Evolutionary conservation across 345 rosid genomes (phyloP).

Genomic region (Rhodamnia argentea): DNA sequence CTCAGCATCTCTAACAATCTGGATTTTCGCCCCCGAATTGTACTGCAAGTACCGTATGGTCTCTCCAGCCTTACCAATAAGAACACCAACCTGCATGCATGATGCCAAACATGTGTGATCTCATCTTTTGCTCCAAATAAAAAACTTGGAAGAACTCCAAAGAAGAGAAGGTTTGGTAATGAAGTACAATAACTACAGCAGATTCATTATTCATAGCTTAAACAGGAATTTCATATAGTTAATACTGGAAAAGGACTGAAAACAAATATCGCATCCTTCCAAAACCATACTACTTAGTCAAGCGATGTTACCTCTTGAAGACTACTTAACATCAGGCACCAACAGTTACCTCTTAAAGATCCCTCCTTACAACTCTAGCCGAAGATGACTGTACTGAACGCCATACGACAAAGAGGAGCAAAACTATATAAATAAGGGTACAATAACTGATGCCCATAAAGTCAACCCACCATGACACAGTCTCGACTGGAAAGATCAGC

Average conservation of each 20-base stretch:
- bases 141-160: not conserved
- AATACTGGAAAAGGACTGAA: not conserved
- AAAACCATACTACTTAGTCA: not conserved
- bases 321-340: not conserved
- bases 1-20: slow-evolving; percentile 81
- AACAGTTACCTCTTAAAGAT: not conserved
- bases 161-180: not conserved
- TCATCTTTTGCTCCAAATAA: not conserved
- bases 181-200: not conserved
- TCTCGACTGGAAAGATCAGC: not conserved
- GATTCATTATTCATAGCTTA: not conserved
- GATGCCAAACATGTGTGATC: not conserved
- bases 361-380: not conserved
- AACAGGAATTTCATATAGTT: not conserved
- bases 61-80: slow-evolving; percentile 93
- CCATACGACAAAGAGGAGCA: not conserved
- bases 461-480: not conserved
- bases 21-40: slow-evolving; percentile 92
- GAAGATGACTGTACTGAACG: not conserved
- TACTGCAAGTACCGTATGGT: slow-evolving; percentile 67
- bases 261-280: not conserved
- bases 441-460: not conserved
- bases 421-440: not conserved
- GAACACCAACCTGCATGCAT: slow-evolving; percentile 69
- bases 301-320: not conserved